phyloP scores from a whole-genome alignment of 495 filamentous ascomycete species.

The Aspergillus biplanus region DNA sequence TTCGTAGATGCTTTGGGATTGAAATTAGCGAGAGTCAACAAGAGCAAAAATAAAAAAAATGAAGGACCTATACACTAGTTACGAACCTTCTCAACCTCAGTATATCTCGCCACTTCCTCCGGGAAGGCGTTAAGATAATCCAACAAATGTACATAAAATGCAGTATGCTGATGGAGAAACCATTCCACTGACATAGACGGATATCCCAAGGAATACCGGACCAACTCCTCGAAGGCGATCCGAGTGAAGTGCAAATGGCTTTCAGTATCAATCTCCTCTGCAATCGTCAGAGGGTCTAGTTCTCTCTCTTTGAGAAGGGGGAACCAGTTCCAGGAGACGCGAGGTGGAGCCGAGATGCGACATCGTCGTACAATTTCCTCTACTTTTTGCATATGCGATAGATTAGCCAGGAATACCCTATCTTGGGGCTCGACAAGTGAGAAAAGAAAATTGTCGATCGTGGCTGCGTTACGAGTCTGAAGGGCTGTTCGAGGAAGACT shows the following conservation, averaged over 20 bases:
- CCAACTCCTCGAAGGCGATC: constrained; percentile 46
- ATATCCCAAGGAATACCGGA: constrained; percentile 46
- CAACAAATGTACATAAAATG: constrained; percentile 41
- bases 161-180: constrained; percentile 48
- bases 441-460: constrained; percentile 40
- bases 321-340: constrained; percentile 44
- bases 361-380: constrained; percentile 47
- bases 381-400: constrained; percentile 47
- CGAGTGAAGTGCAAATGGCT: constrained; percentile 48
- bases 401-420: constrained; percentile 28
- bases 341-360: constrained; percentile 25
- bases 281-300: constrained; percentile 31
- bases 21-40: constrained; percentile 6
- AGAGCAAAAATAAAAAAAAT: not conserved
- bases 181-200: constrained; percentile 37
- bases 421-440: constrained; percentile 34
- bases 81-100: constrained; percentile 43
- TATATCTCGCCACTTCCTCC: constrained; percentile 37
- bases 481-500: constrained; percentile 41
- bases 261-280: constrained; percentile 43
- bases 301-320: constrained; percentile 31
- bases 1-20: constrained; percentile 35
- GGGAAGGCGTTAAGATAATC: constrained; percentile 40
- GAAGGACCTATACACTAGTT: too few relatives aligned
- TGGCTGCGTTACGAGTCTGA: constrained; percentile 33